Evolutionary conservation across 257 asterid species (phyloP).

Genomic region (Salvia hispanica): DNA sequence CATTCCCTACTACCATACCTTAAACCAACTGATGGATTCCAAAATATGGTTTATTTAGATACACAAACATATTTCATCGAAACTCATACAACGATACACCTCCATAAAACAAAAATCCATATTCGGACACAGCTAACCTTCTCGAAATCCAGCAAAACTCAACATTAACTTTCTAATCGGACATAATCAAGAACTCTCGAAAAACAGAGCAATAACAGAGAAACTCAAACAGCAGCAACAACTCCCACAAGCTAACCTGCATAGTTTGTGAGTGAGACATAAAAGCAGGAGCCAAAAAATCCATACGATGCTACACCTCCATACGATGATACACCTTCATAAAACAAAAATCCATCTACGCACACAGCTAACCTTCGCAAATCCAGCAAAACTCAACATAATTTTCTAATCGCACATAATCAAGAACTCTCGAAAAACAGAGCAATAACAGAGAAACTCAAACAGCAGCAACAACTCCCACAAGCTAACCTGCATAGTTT

Average conservation of each 20-base stretch:
- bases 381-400: conserved; percentile 24
- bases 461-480: too few relatives aligned
- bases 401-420: conserved; percentile 29
- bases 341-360: conserved; percentile 34
- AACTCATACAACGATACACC: conserved; percentile 28
- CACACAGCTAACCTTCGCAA: too few relatives aligned
- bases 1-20: neutral
- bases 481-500: conserved; percentile 28
- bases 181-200: conserved; percentile 24
- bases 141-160: conserved; percentile 26
- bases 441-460: neutral
- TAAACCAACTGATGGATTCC: conserved; percentile 18
- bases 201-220: conserved; percentile 6
- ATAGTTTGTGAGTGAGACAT: too few relatives aligned
- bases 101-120: conserved; percentile 34
- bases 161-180: conserved; percentile 25
- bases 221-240: neutral
- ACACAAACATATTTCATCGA: conserved; percentile 27
- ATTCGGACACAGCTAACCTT: too few relatives aligned
- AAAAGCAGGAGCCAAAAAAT: too few relatives aligned
- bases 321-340: conserved; percentile 30
- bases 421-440: conserved; percentile 18
- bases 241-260: conserved; percentile 35
- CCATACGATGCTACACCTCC: too few relatives aligned
- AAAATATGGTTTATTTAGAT: conserved; percentile 22